Evolutionary conservation across 148 eudicot species (phyloP).

Genomic region (Amaranthus palmeri): DNA sequence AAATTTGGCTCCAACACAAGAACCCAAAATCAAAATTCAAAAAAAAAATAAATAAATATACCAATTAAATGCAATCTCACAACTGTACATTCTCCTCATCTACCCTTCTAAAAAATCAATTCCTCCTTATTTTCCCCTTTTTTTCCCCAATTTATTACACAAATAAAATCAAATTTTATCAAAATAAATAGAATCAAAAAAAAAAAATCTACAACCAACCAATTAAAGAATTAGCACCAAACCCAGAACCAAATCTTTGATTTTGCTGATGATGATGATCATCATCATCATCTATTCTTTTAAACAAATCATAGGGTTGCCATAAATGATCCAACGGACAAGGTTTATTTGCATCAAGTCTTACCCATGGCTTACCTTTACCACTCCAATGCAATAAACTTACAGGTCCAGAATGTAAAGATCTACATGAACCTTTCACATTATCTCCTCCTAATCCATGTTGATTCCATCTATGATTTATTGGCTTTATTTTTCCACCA

Average conservation of each 20-base stretch:
- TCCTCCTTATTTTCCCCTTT: not conserved
- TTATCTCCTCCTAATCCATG: slow-evolving; percentile 84
- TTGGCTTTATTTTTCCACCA: slow-evolving; percentile 55
- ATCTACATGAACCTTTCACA: slow-evolving; percentile 61
- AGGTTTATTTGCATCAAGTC: slow-evolving; percentile 50
- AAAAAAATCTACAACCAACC: slow-evolving; percentile 23
- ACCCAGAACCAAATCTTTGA: slow-evolving; percentile 9
- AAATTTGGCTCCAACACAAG: slow-evolving; percentile 26
- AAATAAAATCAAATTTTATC: not conserved
- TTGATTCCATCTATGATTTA: slow-evolving; percentile 75
- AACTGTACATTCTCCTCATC: slow-evolving; percentile 33
- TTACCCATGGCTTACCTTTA: slow-evolving; percentile 82
- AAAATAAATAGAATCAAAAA: not conserved
- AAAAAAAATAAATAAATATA: not conserved
- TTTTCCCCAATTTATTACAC: not conserved
- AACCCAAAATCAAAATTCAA: slow-evolving; percentile 16
- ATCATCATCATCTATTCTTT: slow-evolving; percentile 14
- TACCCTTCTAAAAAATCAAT: slow-evolving; percentile 25
- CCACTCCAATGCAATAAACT: slow-evolving; percentile 86
- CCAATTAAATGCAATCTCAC: slow-evolving; percentile 11
- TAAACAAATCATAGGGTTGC: slow-evolving; percentile 71
- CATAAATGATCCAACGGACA: slow-evolving; percentile 83
- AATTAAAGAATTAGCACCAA: slow-evolving; percentile 19
- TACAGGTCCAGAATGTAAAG: slow-evolving; percentile 74
- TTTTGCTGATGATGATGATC: not conserved